phyloP scores from a whole-genome alignment of 129 eudicot genomes.

The Gnaphalium uliginosum region DNA sequence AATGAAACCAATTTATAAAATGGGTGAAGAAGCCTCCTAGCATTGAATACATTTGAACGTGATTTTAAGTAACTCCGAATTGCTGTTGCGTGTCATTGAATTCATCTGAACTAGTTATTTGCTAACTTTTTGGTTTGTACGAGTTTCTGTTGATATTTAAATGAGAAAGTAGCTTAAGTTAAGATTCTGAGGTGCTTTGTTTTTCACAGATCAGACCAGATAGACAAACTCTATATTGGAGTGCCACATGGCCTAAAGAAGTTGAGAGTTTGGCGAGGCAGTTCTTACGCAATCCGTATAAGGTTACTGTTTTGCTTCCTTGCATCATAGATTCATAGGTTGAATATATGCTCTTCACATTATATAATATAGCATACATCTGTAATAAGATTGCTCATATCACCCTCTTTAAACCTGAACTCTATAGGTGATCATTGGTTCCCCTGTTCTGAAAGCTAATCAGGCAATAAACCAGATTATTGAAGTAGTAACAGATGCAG shows the following conservation, averaged over 20 bases:
- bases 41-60: too few species aligned
- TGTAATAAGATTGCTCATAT: conserved; percentile 9
- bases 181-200: conserved; percentile 17
- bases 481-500: conserved; percentile 81
- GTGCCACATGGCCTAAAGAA: conserved; percentile 99
- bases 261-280: conserved; percentile 93
- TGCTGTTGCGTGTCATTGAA: not conserved
- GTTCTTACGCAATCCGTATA: conserved; percentile 81
- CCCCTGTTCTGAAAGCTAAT: conserved; percentile 84
- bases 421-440: conserved; percentile 81
- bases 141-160: not conserved
- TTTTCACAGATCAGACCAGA: conserved; percentile 92
- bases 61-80: too few species aligned
- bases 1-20: conserved; percentile 1
- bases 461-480: conserved; percentile 81
- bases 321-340: not conserved
- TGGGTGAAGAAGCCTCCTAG: not conserved
- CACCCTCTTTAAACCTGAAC: not conserved
- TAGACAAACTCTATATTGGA: conserved; percentile 96
- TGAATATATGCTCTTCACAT: not conserved
- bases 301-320: conserved; percentile 45
- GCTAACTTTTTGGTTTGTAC: not conserved
- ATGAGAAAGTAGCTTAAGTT: not conserved
- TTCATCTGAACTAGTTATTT: not conserved
- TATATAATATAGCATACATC: not conserved